Evolutionary conservation across 352 stramenopile genomes (phyloP).

Genomic region (Thraustotheca clavata): DNA sequence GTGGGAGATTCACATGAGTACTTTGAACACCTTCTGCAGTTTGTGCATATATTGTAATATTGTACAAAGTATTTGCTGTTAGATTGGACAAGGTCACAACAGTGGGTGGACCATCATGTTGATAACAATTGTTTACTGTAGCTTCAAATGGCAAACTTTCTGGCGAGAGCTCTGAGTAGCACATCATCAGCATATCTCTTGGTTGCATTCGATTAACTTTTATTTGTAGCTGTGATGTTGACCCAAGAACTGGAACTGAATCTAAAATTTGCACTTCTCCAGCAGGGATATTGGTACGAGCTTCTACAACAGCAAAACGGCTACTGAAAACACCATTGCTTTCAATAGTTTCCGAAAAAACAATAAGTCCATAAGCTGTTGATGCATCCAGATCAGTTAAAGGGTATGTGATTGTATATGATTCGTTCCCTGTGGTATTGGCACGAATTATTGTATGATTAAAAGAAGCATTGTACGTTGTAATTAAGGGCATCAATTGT

Average conservation of each 20-base stretch:
- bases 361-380: constrained; percentile 39
- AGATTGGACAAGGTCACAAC: constrained; percentile 34
- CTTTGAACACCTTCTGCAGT: constrained; percentile 44
- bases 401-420: constrained; percentile 16
- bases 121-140: not conserved
- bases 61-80: constrained; percentile 39
- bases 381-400: constrained; percentile 35
- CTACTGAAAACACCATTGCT: constrained; percentile 56
- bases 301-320: constrained; percentile 36
- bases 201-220: constrained; percentile 47
- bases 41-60: constrained; percentile 42
- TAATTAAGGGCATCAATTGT: not conserved
- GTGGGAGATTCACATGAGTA: constrained; percentile 2
- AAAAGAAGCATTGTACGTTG: constrained; percentile 13
- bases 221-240: constrained; percentile 33
- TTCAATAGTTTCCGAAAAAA: constrained; percentile 52
- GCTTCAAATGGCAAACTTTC: not conserved
- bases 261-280: constrained; percentile 36
- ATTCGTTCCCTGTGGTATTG: not conserved
- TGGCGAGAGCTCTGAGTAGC: not conserved
- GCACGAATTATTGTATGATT: not conserved
- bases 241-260: constrained; percentile 30
- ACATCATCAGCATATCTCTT: constrained; percentile 48
- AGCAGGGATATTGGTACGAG: constrained; percentile 53
- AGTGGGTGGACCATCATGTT: not conserved